phyloP scores from a whole-genome alignment of 2,329 filamentous ascomycete genomes.

The Fusarium sp. region DNA sequence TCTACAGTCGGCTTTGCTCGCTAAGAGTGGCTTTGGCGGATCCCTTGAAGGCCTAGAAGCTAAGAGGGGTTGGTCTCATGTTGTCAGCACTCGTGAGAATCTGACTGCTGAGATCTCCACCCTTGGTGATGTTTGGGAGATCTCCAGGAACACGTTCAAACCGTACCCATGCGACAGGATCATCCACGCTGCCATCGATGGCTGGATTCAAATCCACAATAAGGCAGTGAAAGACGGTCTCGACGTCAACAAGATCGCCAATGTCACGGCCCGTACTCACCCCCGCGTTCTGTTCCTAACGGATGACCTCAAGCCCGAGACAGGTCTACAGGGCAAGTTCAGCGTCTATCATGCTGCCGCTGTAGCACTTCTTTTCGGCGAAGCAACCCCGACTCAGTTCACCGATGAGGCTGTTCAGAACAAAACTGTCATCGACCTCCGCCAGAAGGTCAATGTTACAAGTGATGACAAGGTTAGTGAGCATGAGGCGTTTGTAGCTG shows the following conservation, averaged over 20 bases:
- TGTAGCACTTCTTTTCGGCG: background rate
- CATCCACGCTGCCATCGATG: conserved; percentile 2
- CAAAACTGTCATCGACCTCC: background rate
- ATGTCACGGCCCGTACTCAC: background rate
- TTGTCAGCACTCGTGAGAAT: background rate
- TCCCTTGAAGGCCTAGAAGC: background rate
- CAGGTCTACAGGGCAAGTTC: background rate
- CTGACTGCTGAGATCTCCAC: background rate
- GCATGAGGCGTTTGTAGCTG: background rate
- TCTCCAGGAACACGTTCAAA: background rate
- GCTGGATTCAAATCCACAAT: background rate
- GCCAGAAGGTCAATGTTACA: background rate
- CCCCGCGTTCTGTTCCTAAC: background rate
- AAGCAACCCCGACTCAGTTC: background rate
- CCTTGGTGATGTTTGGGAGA: background rate
- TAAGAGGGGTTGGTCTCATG: background rate
- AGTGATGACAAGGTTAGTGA: background rate
- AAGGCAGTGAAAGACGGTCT: background rate
- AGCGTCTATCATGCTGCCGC: conserved; percentile 4
- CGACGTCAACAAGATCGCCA: background rate
- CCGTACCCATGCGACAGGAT: background rate
- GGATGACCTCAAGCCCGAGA: background rate
- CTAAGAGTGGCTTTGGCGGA: background rate
- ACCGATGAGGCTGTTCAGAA: background rate
- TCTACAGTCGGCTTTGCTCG: background rate